These are phyloP conservation scores for Yamadazyma taylorii DNA, from an alignment of 1,139 yeast species.

Conservation along the genomic window DNA sequence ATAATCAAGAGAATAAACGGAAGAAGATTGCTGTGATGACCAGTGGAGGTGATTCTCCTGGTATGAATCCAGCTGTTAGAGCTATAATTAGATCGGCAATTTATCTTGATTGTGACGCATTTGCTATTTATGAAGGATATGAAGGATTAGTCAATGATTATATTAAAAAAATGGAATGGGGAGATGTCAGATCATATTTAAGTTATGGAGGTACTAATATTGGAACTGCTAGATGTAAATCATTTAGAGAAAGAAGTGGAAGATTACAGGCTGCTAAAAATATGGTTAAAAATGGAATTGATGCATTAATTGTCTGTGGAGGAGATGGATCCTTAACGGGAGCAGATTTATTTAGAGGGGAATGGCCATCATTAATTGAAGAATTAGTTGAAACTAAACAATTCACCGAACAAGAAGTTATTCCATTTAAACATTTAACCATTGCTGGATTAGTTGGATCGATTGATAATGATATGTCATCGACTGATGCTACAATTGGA, in stretches of 20 bases:
- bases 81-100: slow-evolving; percentile 79
- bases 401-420: slow-evolving; percentile 52
- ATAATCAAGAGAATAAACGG: slow-evolving; percentile 6
- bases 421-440: slow-evolving; percentile 56
- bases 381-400: slow-evolving; percentile 55
- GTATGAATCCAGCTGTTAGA: slow-evolving; percentile 81
- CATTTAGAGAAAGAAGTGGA: slow-evolving; percentile 67
- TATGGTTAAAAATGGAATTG: slow-evolving; percentile 70
- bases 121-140: slow-evolving; percentile 75
- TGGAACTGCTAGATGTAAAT: slow-evolving; percentile 77
- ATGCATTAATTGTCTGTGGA: slow-evolving; percentile 79
- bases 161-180: slow-evolving; percentile 70
- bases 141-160: slow-evolving; percentile 66
- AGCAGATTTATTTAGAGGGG: slow-evolving; percentile 74
- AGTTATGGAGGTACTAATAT: slow-evolving; percentile 79
- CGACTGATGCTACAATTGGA: slow-evolving; percentile 81
- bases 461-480: slow-evolving; percentile 81
- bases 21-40: slow-evolving; percentile 81
- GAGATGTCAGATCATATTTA: slow-evolving; percentile 73
- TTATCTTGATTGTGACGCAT: slow-evolving; percentile 68
- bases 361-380: slow-evolving; percentile 72
- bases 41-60: slow-evolving; percentile 86
- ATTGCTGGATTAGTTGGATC: slow-evolving; percentile 82
- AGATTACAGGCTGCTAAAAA: slow-evolving; percentile 66
- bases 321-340: slow-evolving; percentile 88